Conservation (phyloP, 108 stramenopile genomes). For the Cylindrotheca closterium region DNA sequence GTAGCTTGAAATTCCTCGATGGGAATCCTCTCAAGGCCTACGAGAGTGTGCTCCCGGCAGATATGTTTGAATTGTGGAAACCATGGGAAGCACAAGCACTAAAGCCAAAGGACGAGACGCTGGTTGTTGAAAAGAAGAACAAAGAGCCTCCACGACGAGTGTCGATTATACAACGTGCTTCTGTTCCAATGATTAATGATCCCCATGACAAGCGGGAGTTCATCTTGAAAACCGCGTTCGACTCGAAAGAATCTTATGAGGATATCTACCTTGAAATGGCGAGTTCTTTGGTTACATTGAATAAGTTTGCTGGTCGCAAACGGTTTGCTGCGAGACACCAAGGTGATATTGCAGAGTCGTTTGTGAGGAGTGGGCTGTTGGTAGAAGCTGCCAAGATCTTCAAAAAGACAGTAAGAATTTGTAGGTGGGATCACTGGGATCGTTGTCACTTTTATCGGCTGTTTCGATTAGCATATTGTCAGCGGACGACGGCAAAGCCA, state of each 20-base stretch:
- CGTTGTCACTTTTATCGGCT: conserved; percentile 68
- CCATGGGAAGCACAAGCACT: conserved; percentile 43
- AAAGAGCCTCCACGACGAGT: not conserved
- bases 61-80: conserved; percentile 56
- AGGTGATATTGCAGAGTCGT: conserved; percentile 66
- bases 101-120: not conserved
- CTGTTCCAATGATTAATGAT: not conserved
- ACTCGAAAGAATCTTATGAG: conserved; percentile 39
- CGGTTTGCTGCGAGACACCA: conserved; percentile 61
- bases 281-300: conserved; percentile 44
- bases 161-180: not conserved
- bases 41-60: conserved; percentile 38
- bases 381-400: conserved; percentile 48
- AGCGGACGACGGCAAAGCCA: conserved; percentile 52
- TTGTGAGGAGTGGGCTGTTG: conserved; percentile 55
- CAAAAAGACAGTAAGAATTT: conserved; percentile 51
- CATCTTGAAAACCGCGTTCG: conserved; percentile 17
- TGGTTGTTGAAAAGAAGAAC: not conserved
- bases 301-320: conserved; percentile 45
- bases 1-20: conserved; percentile 38
- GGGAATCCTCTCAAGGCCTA: conserved; percentile 51
- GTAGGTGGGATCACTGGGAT: conserved; percentile 73
- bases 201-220: conserved; percentile 13
- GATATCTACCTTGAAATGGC: conserved; percentile 56
- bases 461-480: conserved; percentile 79